Evolutionary conservation across 371 early-diverging fungal species (phyloP), one percentile per base, ranked within the genome.

Genomic region (Apophysomyces ossiformis): DNA sequence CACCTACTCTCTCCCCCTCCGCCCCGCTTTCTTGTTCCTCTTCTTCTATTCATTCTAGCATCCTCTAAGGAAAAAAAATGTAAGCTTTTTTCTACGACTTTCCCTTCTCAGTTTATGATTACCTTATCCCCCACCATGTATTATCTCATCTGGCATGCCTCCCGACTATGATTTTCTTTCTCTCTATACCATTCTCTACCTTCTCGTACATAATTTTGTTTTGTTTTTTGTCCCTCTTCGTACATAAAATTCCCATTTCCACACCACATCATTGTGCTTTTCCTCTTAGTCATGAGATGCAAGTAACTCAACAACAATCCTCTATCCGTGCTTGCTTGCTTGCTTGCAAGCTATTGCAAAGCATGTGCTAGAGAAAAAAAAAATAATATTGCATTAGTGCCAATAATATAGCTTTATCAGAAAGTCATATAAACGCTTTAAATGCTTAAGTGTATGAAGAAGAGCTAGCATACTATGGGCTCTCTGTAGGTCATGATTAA

Each of bases 71-170:
- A 50, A 50, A 50, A 50, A 50, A 50, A 50, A 50, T 7, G 35
- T 50, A 50, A 50, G 54, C 54, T 21, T 26, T 26, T 50, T 21
- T 26, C 32, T 50, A 50, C 54, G 54, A 50, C 21, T 21, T 21
- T 50, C 54, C 54, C 54, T 21, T 50, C 21, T 26, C 11, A 16
- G 21, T 9, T 50, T 50, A 50, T 50, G 54, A 50, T 50, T 50
- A 50, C 21, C 54, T n/a, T 50, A n/a, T n/a, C 15, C 16, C 21
- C 54, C 5, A 50, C 54, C 54, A 50, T 50, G 54, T 50, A 50
- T 50, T 50, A 50, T 50, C 54, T 50, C 54, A 50, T 50, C 54
- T 50, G 54, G 54, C 54, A 18, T 50, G 54, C 21, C 54, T 50
- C 21, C 21, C 21, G n/a, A 18, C 21, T 50, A 16, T 50, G n/a